Evolutionary conservation across 306 rosid genomes (phyloP).

Genomic region (Cicer bijugum): DNA sequence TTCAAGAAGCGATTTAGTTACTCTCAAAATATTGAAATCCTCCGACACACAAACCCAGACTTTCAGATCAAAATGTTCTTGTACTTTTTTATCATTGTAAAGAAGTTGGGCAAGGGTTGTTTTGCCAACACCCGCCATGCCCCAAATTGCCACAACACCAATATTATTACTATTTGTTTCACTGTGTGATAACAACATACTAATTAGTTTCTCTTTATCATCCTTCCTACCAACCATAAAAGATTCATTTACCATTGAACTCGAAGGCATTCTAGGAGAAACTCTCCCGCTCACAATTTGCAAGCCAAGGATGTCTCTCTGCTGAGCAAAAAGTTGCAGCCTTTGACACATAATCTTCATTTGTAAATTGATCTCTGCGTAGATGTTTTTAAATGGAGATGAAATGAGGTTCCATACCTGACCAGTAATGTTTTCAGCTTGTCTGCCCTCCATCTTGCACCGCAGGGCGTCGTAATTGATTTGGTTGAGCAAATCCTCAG

Average conservation of each 20-base stretch:
- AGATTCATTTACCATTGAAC: slow-evolving; percentile 2
- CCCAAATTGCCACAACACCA: background rate
- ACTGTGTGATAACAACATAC: background rate
- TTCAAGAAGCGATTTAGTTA: background rate
- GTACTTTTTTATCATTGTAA: background rate
- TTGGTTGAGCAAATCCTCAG: slow-evolving; percentile 2
- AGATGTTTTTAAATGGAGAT: slow-evolving; percentile 36
- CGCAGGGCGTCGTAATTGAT: background rate
- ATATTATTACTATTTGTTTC: background rate
- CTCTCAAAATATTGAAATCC: slow-evolving; percentile 11
- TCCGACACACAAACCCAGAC: background rate
- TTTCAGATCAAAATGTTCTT: background rate
- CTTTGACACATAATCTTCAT: slow-evolving; percentile 33
- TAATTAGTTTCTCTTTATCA: slow-evolving; percentile 35
- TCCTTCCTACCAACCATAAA: slow-evolving; percentile 36
- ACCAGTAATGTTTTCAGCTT: background rate
- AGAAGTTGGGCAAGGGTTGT: background rate
- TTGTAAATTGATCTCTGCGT: slow-evolving; percentile 42
- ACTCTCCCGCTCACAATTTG: slow-evolving; percentile 9
- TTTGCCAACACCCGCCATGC: background rate
- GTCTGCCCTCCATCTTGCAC: background rate
- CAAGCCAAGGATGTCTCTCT: slow-evolving; percentile 46
- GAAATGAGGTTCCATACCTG: slow-evolving; percentile 53
- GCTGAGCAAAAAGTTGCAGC: slow-evolving; percentile 41
- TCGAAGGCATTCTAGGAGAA: slow-evolving; percentile 32